Conservation (phyloP, 805 yeast species). For the Metschnikowia arizonensis region DNA sequence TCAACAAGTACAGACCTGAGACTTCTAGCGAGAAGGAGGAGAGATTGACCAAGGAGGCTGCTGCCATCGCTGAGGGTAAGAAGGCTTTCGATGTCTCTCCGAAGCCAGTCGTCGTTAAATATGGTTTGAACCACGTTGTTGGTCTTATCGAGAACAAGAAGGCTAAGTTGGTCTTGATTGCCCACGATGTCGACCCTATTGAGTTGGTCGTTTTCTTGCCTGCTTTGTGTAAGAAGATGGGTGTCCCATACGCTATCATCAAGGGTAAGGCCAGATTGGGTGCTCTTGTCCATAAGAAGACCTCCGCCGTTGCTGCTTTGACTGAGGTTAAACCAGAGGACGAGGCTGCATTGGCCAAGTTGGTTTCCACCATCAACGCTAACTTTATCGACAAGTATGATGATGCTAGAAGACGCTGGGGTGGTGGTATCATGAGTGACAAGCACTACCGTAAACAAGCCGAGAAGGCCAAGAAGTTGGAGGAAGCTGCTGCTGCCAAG, state of each 20-base stretch:
- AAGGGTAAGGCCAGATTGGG: conserved; percentile 99
- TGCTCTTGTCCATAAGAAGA: conserved; percentile 94
- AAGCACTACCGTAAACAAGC: conserved; percentile 85
- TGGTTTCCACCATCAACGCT: conserved; percentile 88
- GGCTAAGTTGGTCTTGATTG: conserved; percentile 94
- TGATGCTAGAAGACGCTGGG: conserved; percentile 98
- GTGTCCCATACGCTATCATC: conserved; percentile 97
- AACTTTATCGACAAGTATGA: conserved; percentile 94
- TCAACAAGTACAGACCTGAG: conserved; percentile 99
- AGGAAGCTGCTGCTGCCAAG: conserved; percentile 22
- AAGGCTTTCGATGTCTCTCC: conserved; percentile 93
- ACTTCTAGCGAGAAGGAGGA: conserved; percentile 96
- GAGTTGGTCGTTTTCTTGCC: conserved; percentile 97
- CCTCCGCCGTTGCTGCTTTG: conserved; percentile 94
- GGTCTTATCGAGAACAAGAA: conserved; percentile 96
- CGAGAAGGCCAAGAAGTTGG: conserved; percentile 64
- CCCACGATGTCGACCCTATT: conserved; percentile 98
- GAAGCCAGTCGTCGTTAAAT: conserved; percentile 95
- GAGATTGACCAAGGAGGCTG: conserved; percentile 98
- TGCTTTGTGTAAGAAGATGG: conserved; percentile 98
- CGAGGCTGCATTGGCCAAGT: conserved; percentile 89
- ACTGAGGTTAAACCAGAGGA: conserved; percentile 94
- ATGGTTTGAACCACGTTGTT: conserved; percentile 99
- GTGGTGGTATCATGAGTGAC: conserved; percentile 98
- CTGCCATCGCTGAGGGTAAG: conserved; percentile 98